Base-by-base conservation (phyloP, 805 yeast species). In the Cyberlindnera amylophila region DNA sequence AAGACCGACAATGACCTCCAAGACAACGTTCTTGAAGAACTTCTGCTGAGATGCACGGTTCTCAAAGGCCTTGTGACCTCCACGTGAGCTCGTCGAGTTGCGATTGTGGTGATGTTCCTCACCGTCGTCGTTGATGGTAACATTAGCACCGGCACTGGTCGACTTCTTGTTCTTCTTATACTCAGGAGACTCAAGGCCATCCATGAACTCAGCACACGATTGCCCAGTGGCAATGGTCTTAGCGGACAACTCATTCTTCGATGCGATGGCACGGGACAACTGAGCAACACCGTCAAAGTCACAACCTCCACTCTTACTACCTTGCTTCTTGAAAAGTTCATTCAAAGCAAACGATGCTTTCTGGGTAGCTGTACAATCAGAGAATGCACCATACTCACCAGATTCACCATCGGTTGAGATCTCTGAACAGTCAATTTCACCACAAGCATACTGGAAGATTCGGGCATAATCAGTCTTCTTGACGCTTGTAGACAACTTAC, bases 351-450 rank as follows among this genome's bases (percentile, higher is more conserved):
- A 79, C 1, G 86, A 74, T 39, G 85, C 72, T 64, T 79, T 75
- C 42, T 81, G 86, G 54, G 72, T 72, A 34, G 73, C 63, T 10
- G 79, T 66, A 57, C 93, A 86, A 69, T 73, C 83, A 9, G 91
- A 79, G 58, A 70, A 77, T 6, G 73, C 70, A 46, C 93, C 93
- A 58, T 84, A 85, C 0, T 49, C 45, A 41, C 90, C 93, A 6
- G 56, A 56, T 28, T 60, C 54, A 49, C 86, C 89, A 62, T 81
- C 69, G n/a, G 71, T 71, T 24, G 51, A 60, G 41, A 85, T 82
- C 37, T 75, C 84, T 19, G 69, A 58, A 62, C 95, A 85, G 50
- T 74, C 75, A 41, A 74, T 67, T 26, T 66, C 53, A 38, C 73
- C 72, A 63, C 93, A 85, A 5, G 81, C 70, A 42, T 63, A 64